Conservation (phyloP, 2,329 filamentous ascomycete species). For the Scedosporium boydii region DNA sequence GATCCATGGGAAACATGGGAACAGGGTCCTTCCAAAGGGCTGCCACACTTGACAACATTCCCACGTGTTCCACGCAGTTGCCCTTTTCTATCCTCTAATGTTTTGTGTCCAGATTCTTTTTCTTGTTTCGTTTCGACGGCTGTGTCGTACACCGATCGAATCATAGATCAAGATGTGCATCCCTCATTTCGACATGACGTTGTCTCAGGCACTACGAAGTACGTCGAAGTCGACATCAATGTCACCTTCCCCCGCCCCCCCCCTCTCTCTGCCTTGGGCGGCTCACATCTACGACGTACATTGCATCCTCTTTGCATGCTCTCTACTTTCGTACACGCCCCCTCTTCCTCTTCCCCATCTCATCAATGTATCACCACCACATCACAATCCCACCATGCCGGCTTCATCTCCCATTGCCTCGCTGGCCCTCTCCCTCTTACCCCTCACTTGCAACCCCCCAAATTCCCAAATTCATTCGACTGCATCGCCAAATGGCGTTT, state of each 20-base stretch:
- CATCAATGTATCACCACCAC: background rate
- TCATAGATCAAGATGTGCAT: background rate
- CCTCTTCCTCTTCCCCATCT: background rate
- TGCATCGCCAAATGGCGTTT: background rate
- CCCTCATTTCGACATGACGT: no score
- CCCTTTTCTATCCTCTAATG: background rate
- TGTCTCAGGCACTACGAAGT: no score
- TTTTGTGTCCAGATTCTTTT: background rate
- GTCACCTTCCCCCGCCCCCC: no score
- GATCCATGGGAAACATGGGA: background rate
- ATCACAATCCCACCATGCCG: background rate
- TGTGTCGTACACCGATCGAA: background rate
- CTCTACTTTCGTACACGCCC: no score
- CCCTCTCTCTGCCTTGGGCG: no score
- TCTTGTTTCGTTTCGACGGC: background rate
- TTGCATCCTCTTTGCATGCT: no score
- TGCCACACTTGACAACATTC: background rate
- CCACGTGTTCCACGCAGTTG: constrained; percentile 1
- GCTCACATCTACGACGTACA: no score
- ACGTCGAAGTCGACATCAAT: no score
- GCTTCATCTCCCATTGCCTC: background rate
- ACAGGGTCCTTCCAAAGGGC: background rate
- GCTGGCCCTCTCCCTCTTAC: background rate
- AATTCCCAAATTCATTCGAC: background rate
- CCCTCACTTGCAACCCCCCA: background rate